phyloP scores from a whole-genome alignment of 1,284 basidiomycete genomes.

The Leucoagaricus sp. region DNA sequence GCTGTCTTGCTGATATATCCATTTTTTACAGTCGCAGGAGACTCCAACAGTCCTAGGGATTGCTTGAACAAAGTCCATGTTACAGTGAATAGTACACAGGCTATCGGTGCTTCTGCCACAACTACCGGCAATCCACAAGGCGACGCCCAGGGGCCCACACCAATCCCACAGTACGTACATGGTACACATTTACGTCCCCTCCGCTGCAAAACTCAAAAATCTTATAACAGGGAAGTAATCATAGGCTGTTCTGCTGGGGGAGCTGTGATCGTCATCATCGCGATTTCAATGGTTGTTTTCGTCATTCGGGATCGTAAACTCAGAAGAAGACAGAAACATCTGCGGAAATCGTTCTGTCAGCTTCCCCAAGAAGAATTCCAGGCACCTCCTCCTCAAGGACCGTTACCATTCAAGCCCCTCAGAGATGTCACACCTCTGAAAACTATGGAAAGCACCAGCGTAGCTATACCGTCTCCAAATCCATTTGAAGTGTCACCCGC shows the following conservation, averaged over 20 bases:
- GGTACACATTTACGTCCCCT: neutral
- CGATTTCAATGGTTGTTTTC: slow-evolving; percentile 44
- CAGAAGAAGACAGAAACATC: slow-evolving; percentile 18
- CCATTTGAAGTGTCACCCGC: slow-evolving; percentile 4
- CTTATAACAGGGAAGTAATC: slow-evolving; percentile 34
- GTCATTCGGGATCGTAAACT: slow-evolving; percentile 43
- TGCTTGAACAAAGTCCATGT: slow-evolving; percentile 8
- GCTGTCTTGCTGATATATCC: neutral
- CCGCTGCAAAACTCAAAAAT: neutral
- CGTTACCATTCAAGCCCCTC: neutral
- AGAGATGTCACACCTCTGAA: neutral
- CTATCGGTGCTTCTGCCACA: neutral
- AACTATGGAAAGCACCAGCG: neutral
- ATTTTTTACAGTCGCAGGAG: neutral
- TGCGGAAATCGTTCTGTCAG: too few relatives aligned
- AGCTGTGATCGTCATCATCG: slow-evolving; percentile 38
- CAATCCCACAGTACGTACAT: slow-evolving; percentile 21
- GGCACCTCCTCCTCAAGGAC: slow-evolving; percentile 13
- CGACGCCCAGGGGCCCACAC: slow-evolving; percentile 2
- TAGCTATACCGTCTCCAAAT: too few relatives aligned
- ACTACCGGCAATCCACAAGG: slow-evolving; percentile 3
- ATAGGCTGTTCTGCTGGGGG: slow-evolving; percentile 47
- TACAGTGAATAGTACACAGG: neutral
- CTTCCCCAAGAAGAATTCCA: slow-evolving; percentile 17
- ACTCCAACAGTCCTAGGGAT: slow-evolving; percentile 7